phyloP scores from a whole-genome alignment of 352 stramenopile species.

The Aphanomyces cochlioides region DNA sequence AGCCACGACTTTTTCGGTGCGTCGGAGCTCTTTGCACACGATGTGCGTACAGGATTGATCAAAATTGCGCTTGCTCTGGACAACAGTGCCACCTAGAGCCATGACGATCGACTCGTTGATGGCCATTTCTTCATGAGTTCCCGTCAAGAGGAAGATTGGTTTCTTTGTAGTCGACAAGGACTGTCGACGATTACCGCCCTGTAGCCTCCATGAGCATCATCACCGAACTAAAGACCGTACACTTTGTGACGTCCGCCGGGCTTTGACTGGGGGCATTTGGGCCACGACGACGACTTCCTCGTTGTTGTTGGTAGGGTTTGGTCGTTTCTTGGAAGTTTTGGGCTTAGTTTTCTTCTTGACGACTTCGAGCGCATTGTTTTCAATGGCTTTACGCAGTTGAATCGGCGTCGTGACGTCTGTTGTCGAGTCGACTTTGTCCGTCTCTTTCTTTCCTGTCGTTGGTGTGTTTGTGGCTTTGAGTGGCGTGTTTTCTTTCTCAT shows the following conservation, averaged over 20 bases:
- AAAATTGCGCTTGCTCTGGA: constrained; percentile 61
- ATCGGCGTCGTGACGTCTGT: constrained; percentile 3
- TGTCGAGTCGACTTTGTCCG: neutral
- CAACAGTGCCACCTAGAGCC: constrained; percentile 56
- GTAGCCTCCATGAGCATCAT: neutral
- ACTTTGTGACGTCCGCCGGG: constrained; percentile 4
- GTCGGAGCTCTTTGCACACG: constrained; percentile 83
- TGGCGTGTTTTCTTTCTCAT: constrained; percentile 17
- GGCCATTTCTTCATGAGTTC: constrained; percentile 59
- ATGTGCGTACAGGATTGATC: constrained; percentile 76
- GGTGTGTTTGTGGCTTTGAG: constrained; percentile 10
- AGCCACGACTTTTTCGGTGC: constrained; percentile 83
- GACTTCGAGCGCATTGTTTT: neutral
- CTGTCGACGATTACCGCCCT: neutral
- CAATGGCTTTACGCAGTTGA: constrained; percentile 17
- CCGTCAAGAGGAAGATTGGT: constrained; percentile 70
- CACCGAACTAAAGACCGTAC: neutral
- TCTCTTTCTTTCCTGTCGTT: constrained; percentile 34
- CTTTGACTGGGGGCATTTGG: constrained; percentile 3
- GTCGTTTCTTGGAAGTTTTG: neutral
- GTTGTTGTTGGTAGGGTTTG: neutral
- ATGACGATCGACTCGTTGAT: constrained; percentile 77
- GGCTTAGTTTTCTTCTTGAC: neutral
- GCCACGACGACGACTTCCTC: neutral
- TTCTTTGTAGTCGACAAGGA: constrained; percentile 7